phyloP scores from a whole-genome alignment of 495 filamentous ascomycete genomes.

The Aspergillus campestris region DNA sequence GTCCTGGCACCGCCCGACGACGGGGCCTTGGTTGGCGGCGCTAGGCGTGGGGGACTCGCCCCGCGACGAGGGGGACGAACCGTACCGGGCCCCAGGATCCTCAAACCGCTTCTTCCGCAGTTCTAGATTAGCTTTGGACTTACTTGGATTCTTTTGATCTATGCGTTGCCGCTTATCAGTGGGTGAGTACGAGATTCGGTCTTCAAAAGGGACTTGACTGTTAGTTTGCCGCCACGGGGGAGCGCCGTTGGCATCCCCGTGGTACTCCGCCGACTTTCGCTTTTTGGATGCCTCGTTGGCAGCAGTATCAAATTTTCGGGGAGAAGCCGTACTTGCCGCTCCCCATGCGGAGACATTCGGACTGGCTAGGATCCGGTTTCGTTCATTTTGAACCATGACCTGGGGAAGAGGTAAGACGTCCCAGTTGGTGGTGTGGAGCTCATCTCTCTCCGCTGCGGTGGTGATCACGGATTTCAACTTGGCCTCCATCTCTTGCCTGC shows the following conservation, averaged over 20 bases:
- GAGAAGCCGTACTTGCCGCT: slow-evolving; percentile 18
- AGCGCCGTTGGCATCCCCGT: slow-evolving; percentile 33
- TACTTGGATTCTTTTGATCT: slow-evolving; percentile 55
- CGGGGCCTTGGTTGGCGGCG: slow-evolving; percentile 55
- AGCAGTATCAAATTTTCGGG: slow-evolving; percentile 13
- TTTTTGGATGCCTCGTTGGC: slow-evolving; percentile 47
- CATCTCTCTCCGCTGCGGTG: slow-evolving; percentile 59
- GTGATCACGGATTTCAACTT: slow-evolving; percentile 84
- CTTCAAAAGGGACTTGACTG: slow-evolving; percentile 56
- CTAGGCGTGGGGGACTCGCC: slow-evolving; percentile 48
- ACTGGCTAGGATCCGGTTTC: slow-evolving; percentile 36
- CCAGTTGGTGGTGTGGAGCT: slow-evolving; percentile 72
- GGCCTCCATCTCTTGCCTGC: slow-evolving; percentile 61
- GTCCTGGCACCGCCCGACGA: slow-evolving; percentile 75
- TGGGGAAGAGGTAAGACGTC: slow-evolving; percentile 77
- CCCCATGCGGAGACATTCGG: slow-evolving; percentile 31
- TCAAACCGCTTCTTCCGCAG: slow-evolving; percentile 85
- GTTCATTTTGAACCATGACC: slow-evolving; percentile 70
- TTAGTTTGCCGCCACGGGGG: slow-evolving; percentile 73
- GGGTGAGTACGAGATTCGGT: slow-evolving; percentile 59
- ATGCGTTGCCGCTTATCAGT: slow-evolving; percentile 54
- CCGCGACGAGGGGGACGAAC: slow-evolving; percentile 38
- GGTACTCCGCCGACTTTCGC: slow-evolving; percentile 67
- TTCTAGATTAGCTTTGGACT: slow-evolving; percentile 80
- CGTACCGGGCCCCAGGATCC: slow-evolving; percentile 45